These are phyloP conservation scores for Puccinia horiana DNA, from an alignment of 1,284 basidiomycete genomes.

Conservation along the genomic window DNA sequence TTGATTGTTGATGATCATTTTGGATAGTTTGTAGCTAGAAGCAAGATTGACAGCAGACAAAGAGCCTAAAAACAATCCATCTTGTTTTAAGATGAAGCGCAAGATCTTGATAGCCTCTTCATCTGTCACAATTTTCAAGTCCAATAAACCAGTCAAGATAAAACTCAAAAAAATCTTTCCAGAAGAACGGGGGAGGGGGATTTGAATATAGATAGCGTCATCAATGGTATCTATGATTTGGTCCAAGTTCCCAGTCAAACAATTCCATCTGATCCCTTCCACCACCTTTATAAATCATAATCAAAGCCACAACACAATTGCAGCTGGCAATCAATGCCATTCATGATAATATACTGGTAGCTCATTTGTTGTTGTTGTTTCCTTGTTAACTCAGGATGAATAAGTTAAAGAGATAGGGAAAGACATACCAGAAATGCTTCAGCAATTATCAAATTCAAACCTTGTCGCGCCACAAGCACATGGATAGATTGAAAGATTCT, in stretches of 20 bases:
- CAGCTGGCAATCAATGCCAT: too few species aligned
- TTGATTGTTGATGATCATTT: constrained; percentile 55
- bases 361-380: too few species aligned
- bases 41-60: constrained; percentile 95
- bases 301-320: too few species aligned
- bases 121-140: constrained; percentile 71
- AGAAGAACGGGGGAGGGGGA: background rate
- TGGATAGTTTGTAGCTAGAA: constrained; percentile 76
- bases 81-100: constrained; percentile 78
- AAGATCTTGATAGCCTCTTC: constrained; percentile 89
- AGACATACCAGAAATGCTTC: too few species aligned
- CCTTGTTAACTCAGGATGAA: too few species aligned
- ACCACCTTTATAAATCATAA: constrained; percentile 57
- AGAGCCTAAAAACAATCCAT: constrained; percentile 92
- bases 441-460: too few species aligned
- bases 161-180: background rate
- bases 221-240: constrained; percentile 77
- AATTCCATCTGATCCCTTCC: constrained; percentile 78
- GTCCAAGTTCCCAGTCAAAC: constrained; percentile 79
- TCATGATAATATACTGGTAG: too few species aligned
- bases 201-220: constrained; percentile 68
- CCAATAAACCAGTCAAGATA: constrained; percentile 29
- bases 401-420: too few species aligned
- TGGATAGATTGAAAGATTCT: too few species aligned
- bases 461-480: too few species aligned